A percentile compares a stretch with the other conserved stretches of the same genome.
These are phyloP conservation scores for Lentinula aciculospora DNA, from an alignment of 768 basidiomycete species.

Conservation along the genomic window DNA sequence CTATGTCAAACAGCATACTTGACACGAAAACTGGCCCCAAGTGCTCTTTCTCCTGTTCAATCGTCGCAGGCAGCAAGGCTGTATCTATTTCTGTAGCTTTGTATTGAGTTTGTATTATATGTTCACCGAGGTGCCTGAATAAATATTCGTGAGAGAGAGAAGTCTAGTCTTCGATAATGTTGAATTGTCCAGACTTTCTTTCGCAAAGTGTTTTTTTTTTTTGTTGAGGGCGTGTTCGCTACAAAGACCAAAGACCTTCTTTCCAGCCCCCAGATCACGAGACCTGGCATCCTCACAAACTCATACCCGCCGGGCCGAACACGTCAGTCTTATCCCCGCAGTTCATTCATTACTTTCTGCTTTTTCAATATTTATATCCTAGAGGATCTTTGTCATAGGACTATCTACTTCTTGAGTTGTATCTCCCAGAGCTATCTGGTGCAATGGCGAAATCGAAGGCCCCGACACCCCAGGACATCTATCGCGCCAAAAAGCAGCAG, in stretches of 20 bases:
- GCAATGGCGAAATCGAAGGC: conserved; percentile 51
- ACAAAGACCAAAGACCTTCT: no score
- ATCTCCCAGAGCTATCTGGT: not conserved
- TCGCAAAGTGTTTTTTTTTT: no score
- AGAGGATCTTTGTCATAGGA: not conserved
- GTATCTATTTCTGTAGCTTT: no score
- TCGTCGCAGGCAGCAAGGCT: no score
- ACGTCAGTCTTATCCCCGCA: not conserved
- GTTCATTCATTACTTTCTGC: not conserved
- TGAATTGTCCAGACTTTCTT: no score
- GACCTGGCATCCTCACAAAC: not conserved
- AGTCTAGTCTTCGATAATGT: no score
- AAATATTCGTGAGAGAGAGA: no score
- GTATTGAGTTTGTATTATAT: no score
- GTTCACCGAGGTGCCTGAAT: no score
- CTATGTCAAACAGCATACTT: conserved; percentile 24
- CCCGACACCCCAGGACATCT: conserved; percentile 58
- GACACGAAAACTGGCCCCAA: not conserved
- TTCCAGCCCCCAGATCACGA: no score
- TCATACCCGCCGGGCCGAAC: not conserved
- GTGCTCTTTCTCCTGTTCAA: no score
- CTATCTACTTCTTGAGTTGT: not conserved
- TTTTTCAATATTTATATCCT: not conserved
- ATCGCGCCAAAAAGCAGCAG: conserved; percentile 48
- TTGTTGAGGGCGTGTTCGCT: no score